These are phyloP conservation scores for Carallia brachiata DNA, from an alignment of 345 rosid genomes.

Conservation along the genomic window DNA sequence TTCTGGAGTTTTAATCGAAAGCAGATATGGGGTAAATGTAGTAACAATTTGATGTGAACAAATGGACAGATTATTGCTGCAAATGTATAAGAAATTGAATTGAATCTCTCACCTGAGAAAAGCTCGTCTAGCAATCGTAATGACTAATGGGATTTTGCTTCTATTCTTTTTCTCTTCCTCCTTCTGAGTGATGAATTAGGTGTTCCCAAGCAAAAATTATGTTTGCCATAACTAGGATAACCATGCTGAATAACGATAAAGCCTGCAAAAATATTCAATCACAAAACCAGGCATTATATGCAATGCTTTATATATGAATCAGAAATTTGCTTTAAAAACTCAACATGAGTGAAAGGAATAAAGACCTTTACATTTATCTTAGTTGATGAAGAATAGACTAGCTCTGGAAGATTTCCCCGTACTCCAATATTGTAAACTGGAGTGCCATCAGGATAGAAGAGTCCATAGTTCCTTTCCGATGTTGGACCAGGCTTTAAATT, in stretches of 20 bases:
- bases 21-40: neutral
- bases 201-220: slow-evolving; percentile 16
- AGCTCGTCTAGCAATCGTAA: neutral
- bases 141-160: neutral
- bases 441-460: slow-evolving; percentile 74
- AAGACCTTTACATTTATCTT: slow-evolving; percentile 38
- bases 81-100: slow-evolving; percentile 1
- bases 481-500: slow-evolving; percentile 78
- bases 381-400: slow-evolving; percentile 40
- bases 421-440: slow-evolving; percentile 77
- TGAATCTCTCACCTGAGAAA: slow-evolving; percentile 32
- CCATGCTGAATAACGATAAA: slow-evolving; percentile 28
- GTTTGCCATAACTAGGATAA: slow-evolving; percentile 26
- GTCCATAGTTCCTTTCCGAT: slow-evolving; percentile 91
- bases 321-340: neutral
- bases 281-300: slow-evolving; percentile 15
- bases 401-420: slow-evolving; percentile 62
- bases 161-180: neutral
- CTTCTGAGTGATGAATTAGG: neutral
- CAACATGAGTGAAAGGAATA: neutral
- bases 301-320: neutral
- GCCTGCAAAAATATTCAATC: slow-evolving; percentile 36
- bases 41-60: neutral
- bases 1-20: neutral
- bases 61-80: neutral